These are phyloP conservation scores for Chrysoporthe puriensis DNA, from an alignment of 2,329 filamentous ascomycete genomes.

Conservation along the genomic window DNA sequence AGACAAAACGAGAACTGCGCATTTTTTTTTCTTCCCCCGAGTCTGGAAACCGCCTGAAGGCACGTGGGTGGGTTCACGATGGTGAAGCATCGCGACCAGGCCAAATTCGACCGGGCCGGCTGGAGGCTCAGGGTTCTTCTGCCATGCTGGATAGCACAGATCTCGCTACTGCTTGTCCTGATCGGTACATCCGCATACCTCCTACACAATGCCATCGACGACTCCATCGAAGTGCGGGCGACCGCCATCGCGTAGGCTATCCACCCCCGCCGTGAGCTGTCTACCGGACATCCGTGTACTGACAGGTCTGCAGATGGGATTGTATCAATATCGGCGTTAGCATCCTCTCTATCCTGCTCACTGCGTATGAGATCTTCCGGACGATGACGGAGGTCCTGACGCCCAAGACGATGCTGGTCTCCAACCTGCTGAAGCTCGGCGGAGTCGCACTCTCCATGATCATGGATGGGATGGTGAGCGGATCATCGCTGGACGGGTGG, in stretches of 20 bases:
- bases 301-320: slow-evolving; percentile 51
- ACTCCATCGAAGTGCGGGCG: slow-evolving; percentile 46
- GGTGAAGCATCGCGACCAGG: slow-evolving; percentile 51
- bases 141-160: slow-evolving; percentile 55
- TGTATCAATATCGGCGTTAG: slow-evolving; percentile 55
- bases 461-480: slow-evolving; percentile 54
- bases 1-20: background rate
- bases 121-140: slow-evolving; percentile 54
- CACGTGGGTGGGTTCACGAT: slow-evolving; percentile 35
- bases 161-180: slow-evolving; percentile 48
- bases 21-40: no score
- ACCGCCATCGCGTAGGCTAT: slow-evolving; percentile 39
- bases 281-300: background rate
- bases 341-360: slow-evolving; percentile 50
- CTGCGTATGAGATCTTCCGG: slow-evolving; percentile 50
- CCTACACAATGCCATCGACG: slow-evolving; percentile 50
- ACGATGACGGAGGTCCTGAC: slow-evolving; percentile 55
- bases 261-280: slow-evolving; percentile 44
- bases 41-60: background rate
- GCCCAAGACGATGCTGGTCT: slow-evolving; percentile 57
- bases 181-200: slow-evolving; percentile 59
- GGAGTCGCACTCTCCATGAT: slow-evolving; percentile 51
- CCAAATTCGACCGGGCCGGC: slow-evolving; percentile 54
- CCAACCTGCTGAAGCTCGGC: slow-evolving; percentile 53
- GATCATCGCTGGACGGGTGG: slow-evolving; percentile 50